Conservation (phyloP, 1,139 yeast species). For the Tardiomyces blankii region DNA sequence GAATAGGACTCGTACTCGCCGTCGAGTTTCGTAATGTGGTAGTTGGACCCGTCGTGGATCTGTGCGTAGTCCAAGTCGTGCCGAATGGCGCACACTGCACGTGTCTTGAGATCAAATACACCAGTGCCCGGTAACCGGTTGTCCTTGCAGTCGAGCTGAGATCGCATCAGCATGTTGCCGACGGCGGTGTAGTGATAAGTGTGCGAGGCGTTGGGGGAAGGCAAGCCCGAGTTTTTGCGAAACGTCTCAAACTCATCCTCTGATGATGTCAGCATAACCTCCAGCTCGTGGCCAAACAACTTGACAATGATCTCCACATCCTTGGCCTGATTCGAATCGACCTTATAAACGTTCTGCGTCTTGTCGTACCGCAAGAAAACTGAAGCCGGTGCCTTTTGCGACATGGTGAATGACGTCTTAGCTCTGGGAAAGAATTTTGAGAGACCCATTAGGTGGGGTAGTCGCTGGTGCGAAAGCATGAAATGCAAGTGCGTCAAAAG, state of each 20-base stretch:
- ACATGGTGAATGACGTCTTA: conserved; percentile 23
- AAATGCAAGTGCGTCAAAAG: conserved; percentile 64
- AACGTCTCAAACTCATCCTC: conserved; percentile 18
- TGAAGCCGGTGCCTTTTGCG: conserved; percentile 33
- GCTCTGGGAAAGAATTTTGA: conserved; percentile 33
- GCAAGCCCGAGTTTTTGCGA: conserved; percentile 7
- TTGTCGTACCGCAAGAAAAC: conserved; percentile 31
- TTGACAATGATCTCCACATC: conserved; percentile 67
- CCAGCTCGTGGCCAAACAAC: conserved; percentile 68
- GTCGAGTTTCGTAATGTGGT: conserved; percentile 47
- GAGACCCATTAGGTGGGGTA: conserved; percentile 34
- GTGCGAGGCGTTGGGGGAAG: conserved; percentile 4
- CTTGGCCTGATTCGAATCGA: conserved; percentile 60
- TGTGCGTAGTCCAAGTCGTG: conserved; percentile 63
- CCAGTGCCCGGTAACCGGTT: conserved; percentile 78
- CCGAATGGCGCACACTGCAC: conserved; percentile 83
- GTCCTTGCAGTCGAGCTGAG: conserved; percentile 83
- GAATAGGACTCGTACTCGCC: conserved; percentile 74
- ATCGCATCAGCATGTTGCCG: conserved; percentile 68
- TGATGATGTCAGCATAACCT: conserved; percentile 56
- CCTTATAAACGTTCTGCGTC: conserved; percentile 38
- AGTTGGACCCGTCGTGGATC: conserved; percentile 43
- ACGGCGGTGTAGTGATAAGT: conserved; percentile 62
- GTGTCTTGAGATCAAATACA: conserved; percentile 80
- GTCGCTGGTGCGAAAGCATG: conserved; percentile 51